Base-by-base conservation (phyloP, 2,329 filamentous ascomycete genomes). In the Blumeriella jaapii region DNA sequence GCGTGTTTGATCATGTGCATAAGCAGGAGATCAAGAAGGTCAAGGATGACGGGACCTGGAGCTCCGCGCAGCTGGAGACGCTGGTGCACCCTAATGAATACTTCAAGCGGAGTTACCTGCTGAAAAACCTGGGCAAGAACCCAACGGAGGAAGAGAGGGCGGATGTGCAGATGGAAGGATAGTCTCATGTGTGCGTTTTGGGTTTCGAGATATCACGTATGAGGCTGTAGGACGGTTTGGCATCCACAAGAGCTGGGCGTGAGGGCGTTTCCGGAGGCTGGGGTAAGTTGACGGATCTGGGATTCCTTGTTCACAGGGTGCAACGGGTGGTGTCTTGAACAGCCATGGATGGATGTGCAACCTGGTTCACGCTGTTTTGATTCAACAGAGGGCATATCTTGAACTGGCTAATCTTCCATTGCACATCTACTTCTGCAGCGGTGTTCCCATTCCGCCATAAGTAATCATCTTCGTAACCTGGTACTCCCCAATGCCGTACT, bases 1-100 rank as follows among this genome's bases (percentile, higher is more conserved):
- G n/a, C n/a, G n/a, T n/a, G n/a, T 98, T 96, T 56, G 91, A 98
- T 52, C 72, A 80, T 55, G 62, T 80, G 12, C 87, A 98, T 59
- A 87, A 82, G 55, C 65, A 66, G 12, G 81, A 89, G 56, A 74
- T 91, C 39, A 81, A 76, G 55, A 75, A 71, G 52, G 82, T 80
- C 42, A 83, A 79, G 59, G 82, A 87, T 26, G 77, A 85, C 31
- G 69, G 74, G 5, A 65, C 77, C 33, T 80, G 80, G 75, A 76
- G 68, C 9, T 63, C 78, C 5, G 74, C 75, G 11, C 83, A 94
- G 56, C 67, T 94, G 26, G 89, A 96, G 60, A 96, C 89, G 0
- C 93, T 98, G 55, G 78, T 94, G 14, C 91, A 98, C 60, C 91
- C 91, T 8, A 98, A 98, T 57, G 87, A 89, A 46, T 98, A 95